Percentiles rank a stretch among this genome's conserved stretches.
Conservation (phyloP, 2,329 filamentous ascomycete species). For the Pyrenochaeta sp. region DNA sequence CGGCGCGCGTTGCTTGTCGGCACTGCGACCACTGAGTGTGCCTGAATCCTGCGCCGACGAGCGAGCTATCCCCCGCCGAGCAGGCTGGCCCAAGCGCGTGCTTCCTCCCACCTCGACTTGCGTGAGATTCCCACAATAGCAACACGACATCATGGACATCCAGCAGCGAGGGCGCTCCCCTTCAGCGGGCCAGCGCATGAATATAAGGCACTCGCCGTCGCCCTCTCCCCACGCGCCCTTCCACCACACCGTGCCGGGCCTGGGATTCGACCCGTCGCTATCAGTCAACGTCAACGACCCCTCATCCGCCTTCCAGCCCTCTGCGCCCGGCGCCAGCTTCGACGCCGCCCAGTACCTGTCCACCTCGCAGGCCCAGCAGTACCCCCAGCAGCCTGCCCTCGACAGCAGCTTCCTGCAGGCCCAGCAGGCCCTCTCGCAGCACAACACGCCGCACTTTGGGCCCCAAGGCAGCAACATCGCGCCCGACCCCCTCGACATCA, state of each 20-base stretch:
- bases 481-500: constrained; percentile 47
- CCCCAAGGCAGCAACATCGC: constrained; percentile 48
- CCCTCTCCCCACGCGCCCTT: constrained; percentile 66
- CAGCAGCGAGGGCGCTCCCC: constrained; percentile 68
- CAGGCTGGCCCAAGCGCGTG: constrained; percentile 34
- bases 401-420: constrained; percentile 53
- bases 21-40: constrained; percentile 32
- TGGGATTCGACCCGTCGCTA: constrained; percentile 62
- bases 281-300: constrained; percentile 34
- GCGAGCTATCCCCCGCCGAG: constrained; percentile 11
- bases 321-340: constrained; percentile 47
- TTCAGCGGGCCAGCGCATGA: constrained; percentile 63
- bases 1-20: constrained; percentile 25
- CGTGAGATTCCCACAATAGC: constrained; percentile 43
- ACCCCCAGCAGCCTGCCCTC: constrained; percentile 49
- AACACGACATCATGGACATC: constrained; percentile 52
- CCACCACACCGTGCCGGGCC: constrained; percentile 61
- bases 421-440: constrained; percentile 56
- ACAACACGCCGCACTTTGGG: constrained; percentile 59
- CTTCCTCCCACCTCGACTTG: constrained; percentile 17
- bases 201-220: constrained; percentile 74
- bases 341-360: constrained; percentile 50
- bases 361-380: constrained; percentile 56
- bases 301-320: constrained; percentile 32
- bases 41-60: constrained; percentile 11